Conservation (phyloP, 805 yeast species). For the Saccharomycopsis fibuligera region DNA sequence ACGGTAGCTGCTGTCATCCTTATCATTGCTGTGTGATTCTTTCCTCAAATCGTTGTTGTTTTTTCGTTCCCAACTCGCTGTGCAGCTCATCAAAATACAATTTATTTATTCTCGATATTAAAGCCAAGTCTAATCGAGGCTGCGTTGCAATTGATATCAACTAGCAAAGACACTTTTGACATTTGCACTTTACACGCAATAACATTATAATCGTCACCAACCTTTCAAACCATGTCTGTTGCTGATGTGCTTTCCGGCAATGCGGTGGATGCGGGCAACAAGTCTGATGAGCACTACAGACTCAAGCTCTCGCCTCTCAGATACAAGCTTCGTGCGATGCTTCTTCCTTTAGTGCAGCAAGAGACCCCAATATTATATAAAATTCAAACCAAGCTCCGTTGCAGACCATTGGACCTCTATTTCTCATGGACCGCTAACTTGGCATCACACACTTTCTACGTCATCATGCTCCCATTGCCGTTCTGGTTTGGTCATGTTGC, state of each 20-base stretch:
- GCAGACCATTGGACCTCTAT: conserved; percentile 54
- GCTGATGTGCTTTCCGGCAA: neutral
- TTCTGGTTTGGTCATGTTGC: conserved; percentile 68
- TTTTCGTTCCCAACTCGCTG: too few species aligned
- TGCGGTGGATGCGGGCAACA: conserved; percentile 67
- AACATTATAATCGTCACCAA: too few species aligned
- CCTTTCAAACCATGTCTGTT: too few species aligned
- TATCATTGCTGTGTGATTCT: too few species aligned
- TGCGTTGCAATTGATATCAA: too few species aligned
- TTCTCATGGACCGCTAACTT: conserved; percentile 84
- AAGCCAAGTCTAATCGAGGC: too few species aligned
- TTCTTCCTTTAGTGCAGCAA: conserved; percentile 50
- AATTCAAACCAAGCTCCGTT: conserved; percentile 49
- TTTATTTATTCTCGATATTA: too few species aligned
- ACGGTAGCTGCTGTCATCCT: too few species aligned
- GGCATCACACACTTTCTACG: conserved; percentile 93
- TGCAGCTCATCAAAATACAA: too few species aligned
- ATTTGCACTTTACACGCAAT: too few species aligned
- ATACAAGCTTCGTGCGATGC: conserved; percentile 43
- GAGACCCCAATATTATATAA: conserved; percentile 58
- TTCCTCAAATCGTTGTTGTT: too few species aligned
- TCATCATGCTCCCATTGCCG: conserved; percentile 78
- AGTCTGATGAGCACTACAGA: conserved; percentile 59
- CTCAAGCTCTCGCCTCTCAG: conserved; percentile 49
- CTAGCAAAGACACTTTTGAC: too few species aligned